These are phyloP conservation scores for Castanospermum australe DNA, from an alignment of 306 rosid genomes.

Conservation along the genomic window DNA sequence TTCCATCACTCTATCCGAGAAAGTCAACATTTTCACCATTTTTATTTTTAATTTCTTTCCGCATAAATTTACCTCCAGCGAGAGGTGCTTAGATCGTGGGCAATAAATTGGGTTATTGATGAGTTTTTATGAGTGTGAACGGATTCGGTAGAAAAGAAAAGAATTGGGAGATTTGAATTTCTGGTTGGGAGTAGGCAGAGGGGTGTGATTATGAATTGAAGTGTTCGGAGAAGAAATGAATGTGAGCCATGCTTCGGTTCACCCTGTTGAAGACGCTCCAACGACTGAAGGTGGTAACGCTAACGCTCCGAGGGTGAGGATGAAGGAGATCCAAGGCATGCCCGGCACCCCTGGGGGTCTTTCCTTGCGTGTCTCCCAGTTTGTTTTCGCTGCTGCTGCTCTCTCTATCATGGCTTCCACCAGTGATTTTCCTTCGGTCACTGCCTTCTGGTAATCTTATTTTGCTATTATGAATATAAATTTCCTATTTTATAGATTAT, in stretches of 20 bases:
- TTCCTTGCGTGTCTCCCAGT: constrained; percentile 58
- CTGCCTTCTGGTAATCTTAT: constrained; percentile 82
- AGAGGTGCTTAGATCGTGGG: background rate
- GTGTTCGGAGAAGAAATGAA: constrained; percentile 60
- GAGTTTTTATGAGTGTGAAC: constrained; percentile 22
- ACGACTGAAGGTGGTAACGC: constrained; percentile 49
- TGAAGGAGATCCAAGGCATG: constrained; percentile 90
- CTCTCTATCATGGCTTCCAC: constrained; percentile 78
- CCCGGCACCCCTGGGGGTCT: constrained; percentile 89
- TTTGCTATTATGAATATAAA: background rate
- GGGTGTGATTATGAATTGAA: constrained; percentile 54
- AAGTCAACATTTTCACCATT: constrained; percentile 7
- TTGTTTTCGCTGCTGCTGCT: constrained; percentile 70
- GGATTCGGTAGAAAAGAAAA: constrained; percentile 25
- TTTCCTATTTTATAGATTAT: background rate
- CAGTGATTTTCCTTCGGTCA: constrained; percentile 80
- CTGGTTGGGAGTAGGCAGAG: background rate
- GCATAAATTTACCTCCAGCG: background rate
- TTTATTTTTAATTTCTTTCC: background rate
- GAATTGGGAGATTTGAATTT: background rate
- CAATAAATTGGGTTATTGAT: background rate
- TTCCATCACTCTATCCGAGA: background rate
- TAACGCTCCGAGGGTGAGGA: constrained; percentile 64
- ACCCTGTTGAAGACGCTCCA: constrained; percentile 67
- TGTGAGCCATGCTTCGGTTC: constrained; percentile 87